Conservation (phyloP, 2,329 filamentous ascomycete species). For the Chrysosporium keratinophilum region DNA sequence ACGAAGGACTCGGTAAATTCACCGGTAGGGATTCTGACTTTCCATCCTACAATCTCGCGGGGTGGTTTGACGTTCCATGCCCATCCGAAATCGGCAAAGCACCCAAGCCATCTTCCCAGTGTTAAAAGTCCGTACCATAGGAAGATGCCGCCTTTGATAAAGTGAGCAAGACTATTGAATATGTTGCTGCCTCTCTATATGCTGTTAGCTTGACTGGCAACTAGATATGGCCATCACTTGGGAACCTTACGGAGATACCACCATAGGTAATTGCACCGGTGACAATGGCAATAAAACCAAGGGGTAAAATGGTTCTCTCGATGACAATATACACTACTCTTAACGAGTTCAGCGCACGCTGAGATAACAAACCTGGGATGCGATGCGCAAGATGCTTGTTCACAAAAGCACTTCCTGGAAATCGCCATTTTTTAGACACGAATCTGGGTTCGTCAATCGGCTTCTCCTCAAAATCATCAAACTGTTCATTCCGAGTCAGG, state of each 20-base stretch:
- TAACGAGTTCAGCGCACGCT: slow-evolving; percentile 48
- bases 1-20: slow-evolving; percentile 85
- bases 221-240: not conserved
- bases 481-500: slow-evolving; percentile 32
- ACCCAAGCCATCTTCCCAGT: slow-evolving; percentile 78
- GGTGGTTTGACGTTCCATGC: slow-evolving; percentile 79
- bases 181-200: slow-evolving; percentile 54
- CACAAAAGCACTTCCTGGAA: slow-evolving; percentile 39
- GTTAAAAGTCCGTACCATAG: slow-evolving; percentile 86
- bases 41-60: slow-evolving; percentile 50
- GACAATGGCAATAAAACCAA: slow-evolving; percentile 63
- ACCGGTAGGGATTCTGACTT: slow-evolving; percentile 55
- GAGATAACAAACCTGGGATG: slow-evolving; percentile 47
- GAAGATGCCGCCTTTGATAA: slow-evolving; percentile 89
- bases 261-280: slow-evolving; percentile 68
- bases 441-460: slow-evolving; percentile 38
- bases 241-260: slow-evolving; percentile 66
- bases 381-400: slow-evolving; percentile 45
- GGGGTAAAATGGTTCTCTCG: slow-evolving; percentile 65
- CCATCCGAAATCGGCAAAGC: slow-evolving; percentile 86
- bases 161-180: slow-evolving; percentile 83
- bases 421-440: slow-evolving; percentile 26
- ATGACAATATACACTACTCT: slow-evolving; percentile 54
- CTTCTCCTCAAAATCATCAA: slow-evolving; percentile 43
- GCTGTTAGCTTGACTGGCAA: slow-evolving; percentile 11